Evolutionary conservation across 352 stramenopile species (phyloP).

Genomic region (Globisporangium carolinianum): DNA sequence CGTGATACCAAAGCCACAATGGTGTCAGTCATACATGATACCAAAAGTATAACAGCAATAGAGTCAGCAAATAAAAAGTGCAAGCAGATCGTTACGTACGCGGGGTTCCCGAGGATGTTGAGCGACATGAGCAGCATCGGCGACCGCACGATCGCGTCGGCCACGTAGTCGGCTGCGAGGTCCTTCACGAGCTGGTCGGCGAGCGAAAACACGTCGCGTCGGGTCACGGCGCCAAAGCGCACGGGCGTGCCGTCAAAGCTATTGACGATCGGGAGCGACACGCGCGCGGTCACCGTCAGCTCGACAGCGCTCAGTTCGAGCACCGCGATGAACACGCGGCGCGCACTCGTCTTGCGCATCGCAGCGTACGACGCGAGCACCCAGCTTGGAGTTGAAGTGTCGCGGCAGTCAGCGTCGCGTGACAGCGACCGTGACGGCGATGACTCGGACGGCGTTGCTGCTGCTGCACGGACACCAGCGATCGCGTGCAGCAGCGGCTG

Average conservation of each 20-base stretch:
- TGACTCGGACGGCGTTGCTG: no score
- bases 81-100: slow-evolving; percentile 33
- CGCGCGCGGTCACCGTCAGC: slow-evolving; percentile 65
- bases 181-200: slow-evolving; percentile 77
- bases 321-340: slow-evolving; percentile 54
- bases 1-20: not conserved
- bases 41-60: not conserved
- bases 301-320: slow-evolving; percentile 50
- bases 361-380: slow-evolving; percentile 10
- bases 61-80: not conserved
- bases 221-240: slow-evolving; percentile 39
- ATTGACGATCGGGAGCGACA: slow-evolving; percentile 74
- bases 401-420: no score
- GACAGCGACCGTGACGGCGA: no score
- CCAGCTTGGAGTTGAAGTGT: not conserved
- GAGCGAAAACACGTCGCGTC: slow-evolving; percentile 71
- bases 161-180: slow-evolving; percentile 75
- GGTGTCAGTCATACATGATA: not conserved
- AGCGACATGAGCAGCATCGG: slow-evolving; percentile 79
- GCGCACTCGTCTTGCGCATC: slow-evolving; percentile 32
- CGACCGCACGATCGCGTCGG: slow-evolving; percentile 70
- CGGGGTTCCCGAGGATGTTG: slow-evolving; percentile 81
- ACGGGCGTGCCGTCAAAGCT: slow-evolving; percentile 77
- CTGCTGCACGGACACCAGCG: slow-evolving; percentile 2
- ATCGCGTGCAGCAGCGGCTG: slow-evolving; percentile 33